These are phyloP conservation scores for Didymella glomerata DNA, from an alignment of 2,329 filamentous ascomycete species.

Conservation along the genomic window DNA sequence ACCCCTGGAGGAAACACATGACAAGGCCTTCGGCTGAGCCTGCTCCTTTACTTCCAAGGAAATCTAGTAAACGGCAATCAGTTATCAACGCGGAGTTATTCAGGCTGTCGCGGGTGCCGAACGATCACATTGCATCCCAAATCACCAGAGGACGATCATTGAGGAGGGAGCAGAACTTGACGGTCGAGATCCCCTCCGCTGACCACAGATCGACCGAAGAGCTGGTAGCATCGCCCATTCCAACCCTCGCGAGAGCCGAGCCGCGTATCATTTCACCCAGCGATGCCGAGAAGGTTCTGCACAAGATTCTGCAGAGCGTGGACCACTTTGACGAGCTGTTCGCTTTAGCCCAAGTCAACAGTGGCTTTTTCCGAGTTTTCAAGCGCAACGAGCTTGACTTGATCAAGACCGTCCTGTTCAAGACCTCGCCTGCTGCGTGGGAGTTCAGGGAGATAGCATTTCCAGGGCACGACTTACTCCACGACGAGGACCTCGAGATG, in stretches of 20 bases:
- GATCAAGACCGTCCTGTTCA: slow-evolving; percentile 60
- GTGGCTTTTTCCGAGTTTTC: slow-evolving; percentile 65
- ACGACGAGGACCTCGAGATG: slow-evolving; percentile 53
- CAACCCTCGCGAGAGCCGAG: slow-evolving; percentile 26
- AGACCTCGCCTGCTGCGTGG: slow-evolving; percentile 66
- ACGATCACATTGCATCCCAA: slow-evolving; percentile 45
- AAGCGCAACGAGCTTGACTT: slow-evolving; percentile 65
- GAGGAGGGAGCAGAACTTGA: slow-evolving; percentile 32
- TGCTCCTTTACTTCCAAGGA: slow-evolving; percentile 51
- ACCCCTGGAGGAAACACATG: slow-evolving; percentile 16
- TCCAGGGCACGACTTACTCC: slow-evolving; percentile 56
- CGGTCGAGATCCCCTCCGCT: slow-evolving; percentile 33
- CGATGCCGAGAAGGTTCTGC: slow-evolving; percentile 60
- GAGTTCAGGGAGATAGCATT: slow-evolving; percentile 67
- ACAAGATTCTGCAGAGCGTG: slow-evolving; percentile 61
- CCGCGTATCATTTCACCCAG: slow-evolving; percentile 51
- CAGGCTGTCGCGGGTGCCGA: slow-evolving; percentile 36
- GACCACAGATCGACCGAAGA: slow-evolving; percentile 34
- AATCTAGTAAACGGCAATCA: slow-evolving; percentile 54
- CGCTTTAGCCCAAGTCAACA: slow-evolving; percentile 62
- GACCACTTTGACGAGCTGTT: slow-evolving; percentile 64
- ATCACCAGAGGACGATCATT: slow-evolving; percentile 31
- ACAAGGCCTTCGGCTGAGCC: slow-evolving; percentile 21
- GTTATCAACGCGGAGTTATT: slow-evolving; percentile 26
- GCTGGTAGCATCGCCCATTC: slow-evolving; percentile 32